Evolutionary conservation across 78 protist genomes (phyloP), one percentile per base, ranked within the genome.

Genomic region (Creolimax fragrantissima): DNA sequence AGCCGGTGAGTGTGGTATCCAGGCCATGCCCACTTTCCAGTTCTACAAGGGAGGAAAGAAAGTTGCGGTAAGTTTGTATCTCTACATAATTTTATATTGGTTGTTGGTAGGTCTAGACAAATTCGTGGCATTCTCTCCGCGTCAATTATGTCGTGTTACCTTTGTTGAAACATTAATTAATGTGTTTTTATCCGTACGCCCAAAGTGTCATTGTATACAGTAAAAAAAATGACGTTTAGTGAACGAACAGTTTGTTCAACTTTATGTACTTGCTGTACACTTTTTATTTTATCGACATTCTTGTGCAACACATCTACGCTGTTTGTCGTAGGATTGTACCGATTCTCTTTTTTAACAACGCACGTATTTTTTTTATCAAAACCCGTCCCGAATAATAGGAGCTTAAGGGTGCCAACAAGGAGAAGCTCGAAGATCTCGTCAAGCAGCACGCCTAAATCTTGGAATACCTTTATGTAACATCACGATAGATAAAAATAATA

Each of bases 11-110:
- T 67, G 81, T 35, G 90, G 90, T 36, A 43, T 93, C 92, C 5
- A 41, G 2, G 88, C 94, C 32, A 89, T 93, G 94, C 94, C 94
- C 35, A 93, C 94, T 3, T 93, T 93, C 92, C 81, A 74, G 42
- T 85, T 93, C 85, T 93, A 36, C 84, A 11, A 6, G 6, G 2
- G 37, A 36, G 94, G 94, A 39, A 32, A 43, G n/a, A 37, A 44
- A 74, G 43, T 84, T 5, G 90, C 7, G 86, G 86, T 83, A 83
- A 6, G 86, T 83, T 6, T 83, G 5, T 1, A 17, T 83, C 44
- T 58, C 39, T 58, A 24, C 11, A 58, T 58, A 58, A 32, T 58
- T 58, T 24, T 58, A 58, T 24, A 24, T 58, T 24, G 74, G 11
- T 17, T 58, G 0, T 58, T 32, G 74, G 11, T 58, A 24, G 11